These are phyloP conservation scores for Corniculantispora saksenae DNA, from an alignment of 2,329 filamentous ascomycete genomes.

Conservation along the genomic window DNA sequence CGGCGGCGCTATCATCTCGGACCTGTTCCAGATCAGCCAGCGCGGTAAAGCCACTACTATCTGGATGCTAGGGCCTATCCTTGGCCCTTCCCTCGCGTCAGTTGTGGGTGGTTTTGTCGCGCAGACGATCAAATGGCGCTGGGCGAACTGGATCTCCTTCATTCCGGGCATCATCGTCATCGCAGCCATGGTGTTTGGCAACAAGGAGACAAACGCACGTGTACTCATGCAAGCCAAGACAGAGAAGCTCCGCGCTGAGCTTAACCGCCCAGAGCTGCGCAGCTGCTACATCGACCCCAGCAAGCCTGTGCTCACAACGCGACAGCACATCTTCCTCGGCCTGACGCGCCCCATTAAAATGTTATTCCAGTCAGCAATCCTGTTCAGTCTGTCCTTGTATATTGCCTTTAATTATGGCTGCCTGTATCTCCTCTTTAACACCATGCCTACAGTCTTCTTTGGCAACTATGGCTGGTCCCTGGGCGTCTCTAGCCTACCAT, in stretches of 20 bases:
- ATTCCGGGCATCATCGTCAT: conserved; percentile 40
- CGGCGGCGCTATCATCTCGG: conserved; percentile 56
- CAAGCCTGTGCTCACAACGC: conserved; percentile 25
- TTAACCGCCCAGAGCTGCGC: conserved; percentile 41
- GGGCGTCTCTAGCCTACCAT: conserved; percentile 50
- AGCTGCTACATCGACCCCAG: conserved; percentile 48
- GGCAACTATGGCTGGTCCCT: conserved; percentile 48
- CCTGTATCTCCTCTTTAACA: conserved; percentile 56
- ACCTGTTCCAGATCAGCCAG: conserved; percentile 51
- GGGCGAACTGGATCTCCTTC: conserved; percentile 54
- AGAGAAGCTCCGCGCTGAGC: conserved; percentile 43
- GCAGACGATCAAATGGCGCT: conserved; percentile 52
- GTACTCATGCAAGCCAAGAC: conserved; percentile 55
- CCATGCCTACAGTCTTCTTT: conserved; percentile 52
- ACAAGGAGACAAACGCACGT: conserved; percentile 44
- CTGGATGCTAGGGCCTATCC: conserved; percentile 59
- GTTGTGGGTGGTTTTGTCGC: conserved; percentile 52
- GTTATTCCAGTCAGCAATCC: conserved; percentile 49
- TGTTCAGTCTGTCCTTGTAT: conserved; percentile 49
- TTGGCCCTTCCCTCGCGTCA: conserved; percentile 51
- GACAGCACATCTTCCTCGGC: conserved; percentile 45
- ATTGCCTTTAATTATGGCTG: conserved; percentile 54
- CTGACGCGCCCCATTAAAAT: conserved; percentile 54
- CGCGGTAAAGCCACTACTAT: conserved; percentile 51
- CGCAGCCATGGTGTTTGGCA: conserved; percentile 29